Base-by-base conservation (phyloP, 176 grass and related monocot species). In the Ampelocalamus luodianensis region DNA sequence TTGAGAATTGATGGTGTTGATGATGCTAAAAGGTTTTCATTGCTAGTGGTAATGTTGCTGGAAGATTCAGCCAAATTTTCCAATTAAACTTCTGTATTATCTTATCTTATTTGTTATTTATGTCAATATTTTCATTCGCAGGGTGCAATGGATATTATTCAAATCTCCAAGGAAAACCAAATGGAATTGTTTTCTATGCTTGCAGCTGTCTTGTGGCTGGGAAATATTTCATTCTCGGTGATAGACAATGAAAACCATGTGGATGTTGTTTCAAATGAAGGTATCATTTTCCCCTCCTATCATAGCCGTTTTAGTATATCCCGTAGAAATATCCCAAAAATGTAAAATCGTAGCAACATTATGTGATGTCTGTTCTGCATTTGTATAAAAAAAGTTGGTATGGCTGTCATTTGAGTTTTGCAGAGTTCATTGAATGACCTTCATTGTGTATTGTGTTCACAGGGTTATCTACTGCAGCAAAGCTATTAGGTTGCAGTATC, bases 221-320 rank as follows among this genome's bases (percentile, higher is more conserved):
- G 96, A 84, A 96, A 99, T 69, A 94, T 99, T 78, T 90, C 93
- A 23, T 99, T 99, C 84, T 83, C 81, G 53, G 87, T 94, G 50
- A 94, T 92, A 78, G 96, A 99, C 86, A 96, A 88, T 67, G 96
- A 99, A 99, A 96, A 91, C 79, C 91, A 99, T 86, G 96, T 96
- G 72, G 90, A 99, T 70, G 92, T 94, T 89, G 88, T 88, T 91
- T 85, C 89, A 81, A 87, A 91, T 53, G 96, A 99, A 92, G 96
- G 96, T 96, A 92, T 17, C 13, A 32, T 71, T 71, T 69, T 37
- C 46, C 44, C 3, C 5, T 46, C 58, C 2, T 81, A 38, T 86
- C 62, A 24, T 49, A 2, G 17, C 15, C 38, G 20, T 79, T 74
- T 60, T 22, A 2, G 17, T 44, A 36, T 58, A 39, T 54, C 22